Evolutionary conservation across 345 rosid species (phyloP), one percentile per base, ranked within the genome.

Genomic region (Brassica cretica): DNA sequence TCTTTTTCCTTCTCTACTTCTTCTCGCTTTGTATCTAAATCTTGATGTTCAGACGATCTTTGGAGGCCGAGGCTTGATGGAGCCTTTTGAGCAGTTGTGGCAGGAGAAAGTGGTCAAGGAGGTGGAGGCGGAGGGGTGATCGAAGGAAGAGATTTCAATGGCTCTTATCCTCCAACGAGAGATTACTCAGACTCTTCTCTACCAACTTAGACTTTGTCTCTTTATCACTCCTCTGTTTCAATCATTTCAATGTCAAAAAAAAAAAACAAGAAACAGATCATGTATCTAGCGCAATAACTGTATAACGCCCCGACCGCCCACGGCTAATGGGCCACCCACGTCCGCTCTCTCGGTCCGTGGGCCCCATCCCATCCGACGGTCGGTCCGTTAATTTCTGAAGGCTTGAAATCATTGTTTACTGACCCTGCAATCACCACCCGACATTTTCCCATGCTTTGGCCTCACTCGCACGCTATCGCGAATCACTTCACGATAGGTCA

Each of bases 111-210:
- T 1, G 88, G 81, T 15, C 84, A 81, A 0, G 88, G 89, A 27
- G 99, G 98, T 21, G 97, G 97, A 1, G 98, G 99, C 8, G 87
- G 97, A 5, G 84, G 93, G 80, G 69, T 91, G 82, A 93, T 86
- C 68, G 89, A 37, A 60, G 88, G 81, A 71, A 78, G 12, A 41
- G 12, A 0, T 10, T 9, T 12, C 6, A 37, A 2, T 37, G 10
- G 8, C 44, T 37, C 9, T 1, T 90, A 65, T 86, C 94, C 61
- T 88, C 97, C 76, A 87, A 68, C 0, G 93, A 78, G 5, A 87
- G 84, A 79, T 84, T 85, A 79, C 68, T 84, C 64, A 89, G 25
- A 66, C 84, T 87, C 73, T 86, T 89, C 87, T 95, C 93, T 19
- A 82, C 75, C 56, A 73, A 39, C 84, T 87, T 88, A 3, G 93